A percentile compares a stretch with the other conserved stretches of the same genome.
Evolutionary conservation across 2,329 filamentous ascomycete genomes (phyloP).

Genomic region (Arthrobotrys pseudoclavata): DNA sequence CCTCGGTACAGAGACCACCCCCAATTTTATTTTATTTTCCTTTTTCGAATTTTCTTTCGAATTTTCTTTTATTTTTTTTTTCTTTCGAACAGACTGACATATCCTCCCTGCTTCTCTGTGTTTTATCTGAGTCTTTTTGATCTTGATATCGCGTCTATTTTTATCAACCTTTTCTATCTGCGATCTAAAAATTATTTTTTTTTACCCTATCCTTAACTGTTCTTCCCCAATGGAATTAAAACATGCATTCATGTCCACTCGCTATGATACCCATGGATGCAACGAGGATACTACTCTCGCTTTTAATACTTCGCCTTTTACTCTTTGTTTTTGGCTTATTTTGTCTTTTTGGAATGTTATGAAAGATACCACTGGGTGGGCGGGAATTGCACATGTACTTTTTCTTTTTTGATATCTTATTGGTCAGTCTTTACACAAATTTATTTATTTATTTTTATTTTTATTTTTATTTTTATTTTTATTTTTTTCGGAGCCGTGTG

Average conservation of each 20-base stretch:
- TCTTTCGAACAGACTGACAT: conserved; percentile 49
- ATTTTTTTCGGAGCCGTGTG: too few relatives aligned
- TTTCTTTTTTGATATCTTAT: not conserved
- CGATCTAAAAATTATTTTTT: not conserved
- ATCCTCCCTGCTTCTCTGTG: conserved; percentile 1
- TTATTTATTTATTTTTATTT: not conserved
- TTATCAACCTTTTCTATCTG: conserved; percentile 1
- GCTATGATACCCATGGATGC: conserved; percentile 60
- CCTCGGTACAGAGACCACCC: conserved; percentile 60
- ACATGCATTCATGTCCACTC: conserved; percentile 66
- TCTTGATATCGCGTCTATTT: not conserved
- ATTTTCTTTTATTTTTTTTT: conserved; percentile 6
- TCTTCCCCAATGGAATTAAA: conserved; percentile 56
- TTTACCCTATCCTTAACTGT: conserved; percentile 7
- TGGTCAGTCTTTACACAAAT: conserved; percentile 13
- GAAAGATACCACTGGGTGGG: conserved; percentile 54
- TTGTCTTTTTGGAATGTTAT: conserved; percentile 3
- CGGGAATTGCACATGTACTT: conserved; percentile 26
- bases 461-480: too few relatives aligned
- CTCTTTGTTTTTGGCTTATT: not conserved
- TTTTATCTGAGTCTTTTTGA: conserved; percentile 11
- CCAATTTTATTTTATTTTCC: conserved; percentile 16
- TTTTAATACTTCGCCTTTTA: conserved; percentile 12
- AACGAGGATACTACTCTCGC: conserved; percentile 13
- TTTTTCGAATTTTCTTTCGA: conserved; percentile 9